Evolutionary conservation across 331 rosid genomes (phyloP).

Genomic region (Rhamnella rubrinervis): DNA sequence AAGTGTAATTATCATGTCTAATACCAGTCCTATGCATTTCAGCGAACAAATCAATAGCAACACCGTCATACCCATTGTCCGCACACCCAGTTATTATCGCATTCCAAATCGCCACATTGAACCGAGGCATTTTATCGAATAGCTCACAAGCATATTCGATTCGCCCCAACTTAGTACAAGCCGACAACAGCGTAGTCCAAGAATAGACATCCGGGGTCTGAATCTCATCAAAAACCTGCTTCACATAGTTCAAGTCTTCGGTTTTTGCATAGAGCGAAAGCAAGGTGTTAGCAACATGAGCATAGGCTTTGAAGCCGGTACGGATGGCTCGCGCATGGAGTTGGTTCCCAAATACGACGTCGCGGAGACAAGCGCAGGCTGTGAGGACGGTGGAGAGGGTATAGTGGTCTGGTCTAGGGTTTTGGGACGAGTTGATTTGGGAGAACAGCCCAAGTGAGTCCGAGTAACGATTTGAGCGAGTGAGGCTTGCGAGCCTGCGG

Average conservation of each 20-base stretch:
- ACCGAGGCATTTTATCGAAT: conserved; percentile 52
- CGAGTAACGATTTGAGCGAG: conserved; percentile 35
- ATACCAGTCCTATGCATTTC: conserved; percentile 52
- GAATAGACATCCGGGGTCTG: conserved; percentile 55
- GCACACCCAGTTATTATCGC: conserved; percentile 64
- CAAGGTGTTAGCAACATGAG: conserved; percentile 65
- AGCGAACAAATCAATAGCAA: conserved; percentile 47
- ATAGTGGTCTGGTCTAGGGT: conserved; percentile 56
- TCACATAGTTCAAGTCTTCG: conserved; percentile 41
- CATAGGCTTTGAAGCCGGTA: conserved; percentile 46
- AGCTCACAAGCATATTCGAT: conserved; percentile 41
- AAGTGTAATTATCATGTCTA: conserved; percentile 54
- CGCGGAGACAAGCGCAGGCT: conserved; percentile 40
- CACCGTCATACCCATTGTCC: conserved; percentile 29
- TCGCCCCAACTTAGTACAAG: conserved; percentile 43
- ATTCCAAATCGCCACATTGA: conserved; percentile 65
- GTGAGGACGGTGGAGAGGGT: conserved; percentile 62
- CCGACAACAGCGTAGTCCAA: conserved; percentile 72
- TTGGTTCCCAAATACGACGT: conserved; percentile 45
- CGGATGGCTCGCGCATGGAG: conserved; percentile 53
- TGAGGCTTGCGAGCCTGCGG: conserved; percentile 47
- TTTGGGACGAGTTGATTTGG: conserved; percentile 46
- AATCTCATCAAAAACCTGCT: conserved; percentile 38
- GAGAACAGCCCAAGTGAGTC: conserved; percentile 50
- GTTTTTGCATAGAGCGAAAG: conserved; percentile 62